These are phyloP conservation scores for Trichosporon asahii DNA, from an alignment of 1,284 basidiomycete species.

Conservation along the genomic window DNA sequence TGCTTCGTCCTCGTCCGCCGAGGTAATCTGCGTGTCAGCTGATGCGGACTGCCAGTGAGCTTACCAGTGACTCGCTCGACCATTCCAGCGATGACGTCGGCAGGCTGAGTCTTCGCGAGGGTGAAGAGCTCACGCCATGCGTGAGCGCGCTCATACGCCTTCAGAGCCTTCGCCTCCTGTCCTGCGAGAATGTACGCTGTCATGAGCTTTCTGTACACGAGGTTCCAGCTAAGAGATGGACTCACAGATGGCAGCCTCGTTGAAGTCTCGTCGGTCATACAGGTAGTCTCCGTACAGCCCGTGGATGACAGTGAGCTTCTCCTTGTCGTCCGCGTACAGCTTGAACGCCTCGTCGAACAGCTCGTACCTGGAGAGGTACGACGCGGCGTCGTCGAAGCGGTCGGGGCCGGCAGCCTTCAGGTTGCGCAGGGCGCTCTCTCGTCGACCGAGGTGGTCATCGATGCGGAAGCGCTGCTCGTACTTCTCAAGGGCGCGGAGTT, in stretches of 20 bases:
- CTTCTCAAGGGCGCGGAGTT: slow-evolving; percentile 73
- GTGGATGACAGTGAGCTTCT: slow-evolving; percentile 64
- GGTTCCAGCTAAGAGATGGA: slow-evolving; percentile 4
- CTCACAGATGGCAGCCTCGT: slow-evolving; percentile 75
- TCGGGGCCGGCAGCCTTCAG: slow-evolving; percentile 62
- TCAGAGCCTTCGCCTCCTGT: slow-evolving; percentile 67
- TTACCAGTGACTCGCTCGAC: slow-evolving; percentile 72
- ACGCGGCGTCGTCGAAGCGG: slow-evolving; percentile 70
- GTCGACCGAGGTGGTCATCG: slow-evolving; percentile 82
- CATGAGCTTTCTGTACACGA: not conserved
- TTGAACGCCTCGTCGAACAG: slow-evolving; percentile 70
- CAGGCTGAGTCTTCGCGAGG: slow-evolving; percentile 58
- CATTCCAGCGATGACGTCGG: slow-evolving; percentile 61
- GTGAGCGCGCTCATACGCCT: slow-evolving; percentile 77
- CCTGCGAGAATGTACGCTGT: slow-evolving; percentile 70
- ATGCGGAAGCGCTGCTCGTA: slow-evolving; percentile 86
- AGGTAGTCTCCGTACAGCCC: slow-evolving; percentile 83
- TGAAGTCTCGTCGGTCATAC: slow-evolving; percentile 76
- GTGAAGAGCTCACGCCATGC: slow-evolving; percentile 88
- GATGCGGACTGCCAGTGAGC: slow-evolving; percentile 29
- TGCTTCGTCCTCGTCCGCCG: slow-evolving; percentile 67
- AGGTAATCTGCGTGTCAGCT: slow-evolving; percentile 64
- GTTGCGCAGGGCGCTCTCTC: slow-evolving; percentile 71
- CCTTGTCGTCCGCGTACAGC: slow-evolving; percentile 66
- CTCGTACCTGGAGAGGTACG: slow-evolving; percentile 74